A percentile compares a stretch with the other conserved stretches of the same genome.
Evolutionary conservation across 257 asterid species (phyloP).

Genomic region (Lithospermum erythrorhizon): DNA sequence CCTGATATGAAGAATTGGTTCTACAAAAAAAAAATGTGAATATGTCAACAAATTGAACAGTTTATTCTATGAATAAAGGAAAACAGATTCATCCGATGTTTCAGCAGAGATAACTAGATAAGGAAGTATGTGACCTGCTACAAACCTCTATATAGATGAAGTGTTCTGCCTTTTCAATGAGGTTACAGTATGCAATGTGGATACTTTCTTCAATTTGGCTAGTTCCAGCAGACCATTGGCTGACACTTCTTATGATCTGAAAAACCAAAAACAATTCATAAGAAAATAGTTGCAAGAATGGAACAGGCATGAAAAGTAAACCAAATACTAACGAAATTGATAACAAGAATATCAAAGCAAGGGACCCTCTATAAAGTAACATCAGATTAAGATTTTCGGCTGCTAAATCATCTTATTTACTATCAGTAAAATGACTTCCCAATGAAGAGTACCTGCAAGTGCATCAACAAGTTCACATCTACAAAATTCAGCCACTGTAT

Average conservation of each 20-base stretch:
- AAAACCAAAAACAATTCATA: conserved; percentile 9
- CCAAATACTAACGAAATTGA: too few relatives aligned
- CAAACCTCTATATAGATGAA: conserved; percentile 83
- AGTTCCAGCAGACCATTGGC: conserved; percentile 99
- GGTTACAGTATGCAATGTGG: conserved; percentile 83
- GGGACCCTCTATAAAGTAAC: too few relatives aligned
- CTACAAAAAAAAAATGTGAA: conserved; percentile 33
- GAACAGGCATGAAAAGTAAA: conserved; percentile 4
- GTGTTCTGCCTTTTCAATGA: conserved; percentile 88
- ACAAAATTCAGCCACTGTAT: too few relatives aligned
- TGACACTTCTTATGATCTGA: conserved; percentile 86
- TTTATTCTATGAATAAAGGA: neutral
- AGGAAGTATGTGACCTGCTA: conserved; percentile 1
- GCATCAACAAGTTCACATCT: too few relatives aligned
- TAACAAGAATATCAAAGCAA: too few relatives aligned
- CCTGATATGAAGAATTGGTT: conserved; percentile 98
- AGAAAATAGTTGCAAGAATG: neutral
- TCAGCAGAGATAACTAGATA: neutral
- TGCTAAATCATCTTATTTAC: too few relatives aligned
- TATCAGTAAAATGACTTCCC: too few relatives aligned
- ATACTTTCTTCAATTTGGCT: conserved; percentile 91
- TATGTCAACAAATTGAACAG: conserved; percentile 23
- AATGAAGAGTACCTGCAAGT: too few relatives aligned
- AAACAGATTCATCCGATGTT: too few relatives aligned
- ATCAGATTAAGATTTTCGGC: too few relatives aligned